These are phyloP conservation scores for Oleoguttula mirabilis DNA, from an alignment of 495 filamentous ascomycete species.

Conservation along the genomic window DNA sequence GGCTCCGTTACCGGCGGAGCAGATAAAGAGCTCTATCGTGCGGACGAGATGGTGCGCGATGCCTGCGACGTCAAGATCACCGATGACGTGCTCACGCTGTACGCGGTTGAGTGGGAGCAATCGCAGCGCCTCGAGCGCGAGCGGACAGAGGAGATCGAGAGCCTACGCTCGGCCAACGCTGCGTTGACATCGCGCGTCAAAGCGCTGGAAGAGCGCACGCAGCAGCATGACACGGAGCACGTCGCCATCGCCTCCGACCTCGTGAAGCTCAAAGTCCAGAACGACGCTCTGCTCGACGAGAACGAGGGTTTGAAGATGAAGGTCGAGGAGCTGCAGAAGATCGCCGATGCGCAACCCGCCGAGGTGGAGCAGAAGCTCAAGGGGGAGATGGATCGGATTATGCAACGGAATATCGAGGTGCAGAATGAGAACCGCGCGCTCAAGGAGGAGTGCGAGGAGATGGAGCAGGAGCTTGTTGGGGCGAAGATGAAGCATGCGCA, in stretches of 20 bases:
- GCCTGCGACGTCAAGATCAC: constrained; percentile 84
- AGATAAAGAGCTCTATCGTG: constrained; percentile 91
- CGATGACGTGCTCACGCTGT: constrained; percentile 61
- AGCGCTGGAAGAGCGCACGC: constrained; percentile 70
- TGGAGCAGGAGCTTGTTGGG: constrained; percentile 86
- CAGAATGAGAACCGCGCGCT: constrained; percentile 84
- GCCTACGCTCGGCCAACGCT: constrained; percentile 50
- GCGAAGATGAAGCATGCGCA: constrained; percentile 93
- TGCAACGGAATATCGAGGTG: constrained; percentile 85
- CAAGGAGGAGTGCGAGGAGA: constrained; percentile 83
- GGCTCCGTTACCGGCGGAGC: constrained; percentile 67
- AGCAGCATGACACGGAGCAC: constrained; percentile 86
- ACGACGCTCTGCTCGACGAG: constrained; percentile 74
- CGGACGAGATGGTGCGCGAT: constrained; percentile 85
- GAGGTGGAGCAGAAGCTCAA: constrained; percentile 77
- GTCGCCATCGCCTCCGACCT: constrained; percentile 82
- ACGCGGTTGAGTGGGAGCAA: constrained; percentile 86
- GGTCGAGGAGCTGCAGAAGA: constrained; percentile 64
- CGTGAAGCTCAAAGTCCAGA: constrained; percentile 83
- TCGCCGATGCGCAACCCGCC: constrained; percentile 78
- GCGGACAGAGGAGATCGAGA: constrained; percentile 71
- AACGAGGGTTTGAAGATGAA: constrained; percentile 77
- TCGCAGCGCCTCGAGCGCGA: constrained; percentile 65
- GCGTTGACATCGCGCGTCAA: constrained; percentile 60
- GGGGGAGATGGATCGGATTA: constrained; percentile 80